Base-by-base conservation (phyloP, 148 eudicot genomes). In the Chenopodium formosanum region DNA sequence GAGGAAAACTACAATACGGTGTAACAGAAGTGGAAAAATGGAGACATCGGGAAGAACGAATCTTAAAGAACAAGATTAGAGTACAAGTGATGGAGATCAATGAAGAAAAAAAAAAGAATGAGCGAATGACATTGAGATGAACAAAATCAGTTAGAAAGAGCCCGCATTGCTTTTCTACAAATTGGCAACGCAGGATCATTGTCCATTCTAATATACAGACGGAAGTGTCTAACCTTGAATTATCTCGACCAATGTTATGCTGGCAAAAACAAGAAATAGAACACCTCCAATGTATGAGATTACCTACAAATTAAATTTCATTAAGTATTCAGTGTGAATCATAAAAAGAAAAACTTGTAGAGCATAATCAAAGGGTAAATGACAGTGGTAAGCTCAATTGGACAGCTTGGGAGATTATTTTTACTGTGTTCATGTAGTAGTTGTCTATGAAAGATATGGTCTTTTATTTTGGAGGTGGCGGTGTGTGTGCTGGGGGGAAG, bases 201-300 rank as follows among this genome's bases (percentile, higher is more conserved):
- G 22, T 56, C 62, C 37, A 31, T 31, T 64, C 52, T 29, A 65
- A 77, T n/a, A 37, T 31, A 52, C 68, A 77, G 40, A 77, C 22
- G 46, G 46, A 47, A 72, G 68, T 79, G 40, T 70, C 79, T 84
- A 85, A 81, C 87, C 86, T 75, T 46, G 88, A 85, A 82, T 31
- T 53, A 94, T 96, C 90, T 96, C 98, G 67, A 89, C 31, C 85
- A 92, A 76, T 5, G 98, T 94, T 77, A 92, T 89, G 74, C 87
- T 91, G 1, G 99, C 97, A 84, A 94, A 94, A 69, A 91, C 91
- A 2, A 92, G 94, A 82, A 96, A 94, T 78, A 96, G 95, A 83
- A 89, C 80, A 66, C 95, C 98, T 76, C 99, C 99, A 68, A 86
- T 83, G 73, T 96, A 94, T 64, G 99, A 89, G 81, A 91, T 90